Evolutionary conservation across 2,329 filamentous ascomycete species (phyloP).

Genomic region (Colletotrichum chrysophilum): DNA sequence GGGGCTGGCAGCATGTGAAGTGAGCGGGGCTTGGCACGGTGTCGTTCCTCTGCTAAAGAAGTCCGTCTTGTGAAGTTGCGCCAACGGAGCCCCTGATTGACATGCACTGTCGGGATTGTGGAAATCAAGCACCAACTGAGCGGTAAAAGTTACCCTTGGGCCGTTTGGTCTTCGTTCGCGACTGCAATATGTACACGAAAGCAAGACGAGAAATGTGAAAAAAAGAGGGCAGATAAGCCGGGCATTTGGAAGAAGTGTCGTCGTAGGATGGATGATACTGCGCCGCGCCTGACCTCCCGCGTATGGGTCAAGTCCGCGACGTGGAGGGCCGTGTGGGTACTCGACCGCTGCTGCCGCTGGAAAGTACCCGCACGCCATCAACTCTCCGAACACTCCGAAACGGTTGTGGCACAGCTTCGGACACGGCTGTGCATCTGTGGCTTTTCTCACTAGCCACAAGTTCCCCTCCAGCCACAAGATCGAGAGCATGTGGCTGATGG

Average conservation of each 20-base stretch:
- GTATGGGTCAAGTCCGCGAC: not conserved
- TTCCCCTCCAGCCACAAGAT: not conserved
- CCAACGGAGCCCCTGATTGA: not conserved
- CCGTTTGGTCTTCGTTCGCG: not conserved
- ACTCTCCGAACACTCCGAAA: not conserved
- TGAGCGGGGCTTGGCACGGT: not conserved
- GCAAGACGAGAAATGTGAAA: not conserved
- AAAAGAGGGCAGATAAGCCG: not conserved
- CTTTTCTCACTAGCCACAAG: not conserved
- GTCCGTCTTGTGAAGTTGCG: not conserved
- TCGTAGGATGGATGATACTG: not conserved
- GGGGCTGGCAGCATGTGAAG: not conserved
- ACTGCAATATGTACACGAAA: not conserved
- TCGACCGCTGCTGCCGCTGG: not conserved
- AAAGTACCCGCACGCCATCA: not conserved
- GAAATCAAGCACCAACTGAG: not conserved
- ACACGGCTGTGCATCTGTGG: not conserved
- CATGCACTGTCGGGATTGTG: not conserved
- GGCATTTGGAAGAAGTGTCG: not conserved
- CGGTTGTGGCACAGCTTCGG: not conserved
- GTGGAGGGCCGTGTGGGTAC: not conserved
- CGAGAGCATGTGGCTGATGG: not conserved
- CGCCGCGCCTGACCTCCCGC: not conserved
- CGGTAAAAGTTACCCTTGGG: not conserved
- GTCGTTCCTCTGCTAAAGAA: not conserved